Conservation (phyloP, 352 stramenopile species). For the Globisporangium irregulare region DNA sequence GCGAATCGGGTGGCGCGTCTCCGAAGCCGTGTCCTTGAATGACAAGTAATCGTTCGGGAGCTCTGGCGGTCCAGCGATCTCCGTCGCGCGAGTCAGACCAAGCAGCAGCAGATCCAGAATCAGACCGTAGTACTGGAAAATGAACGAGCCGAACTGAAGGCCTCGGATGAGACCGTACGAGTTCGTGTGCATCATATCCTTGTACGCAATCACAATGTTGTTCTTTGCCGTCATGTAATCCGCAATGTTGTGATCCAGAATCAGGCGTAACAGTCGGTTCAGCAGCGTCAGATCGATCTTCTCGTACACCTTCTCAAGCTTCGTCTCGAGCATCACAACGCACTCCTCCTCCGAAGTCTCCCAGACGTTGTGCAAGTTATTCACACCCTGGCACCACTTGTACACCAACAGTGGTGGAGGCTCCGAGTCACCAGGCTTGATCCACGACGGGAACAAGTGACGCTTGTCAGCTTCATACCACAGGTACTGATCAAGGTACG, state of each 20-base stretch:
- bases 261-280: constrained; percentile 97
- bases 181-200: constrained; percentile 99
- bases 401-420: constrained; percentile 98
- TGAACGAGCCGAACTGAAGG: constrained; percentile 96
- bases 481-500: constrained; percentile 99
- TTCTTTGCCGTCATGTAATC: constrained; percentile 99
- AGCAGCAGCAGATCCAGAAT: constrained; percentile 98
- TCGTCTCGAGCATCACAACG: constrained; percentile 98
- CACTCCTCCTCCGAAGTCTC: constrained; percentile 97
- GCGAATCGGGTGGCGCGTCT: constrained; percentile 98
- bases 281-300: constrained; percentile 99
- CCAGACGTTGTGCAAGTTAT: constrained; percentile 99
- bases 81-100: constrained; percentile 96
- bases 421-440: constrained; percentile 99
- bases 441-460: constrained; percentile 99
- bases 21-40: constrained; percentile 97
- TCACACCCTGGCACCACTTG: constrained; percentile 99
- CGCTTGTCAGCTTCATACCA: constrained; percentile 99
- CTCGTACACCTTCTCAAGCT: constrained; percentile 99
- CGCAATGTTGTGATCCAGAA: constrained; percentile 99
- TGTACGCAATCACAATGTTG: constrained; percentile 98
- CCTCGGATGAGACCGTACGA: constrained; percentile 98
- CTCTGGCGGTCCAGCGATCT: constrained; percentile 97
- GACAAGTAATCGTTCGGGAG: constrained; percentile 99
- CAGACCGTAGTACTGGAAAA: constrained; percentile 99